Conservation (phyloP, 2,329 filamentous ascomycete genomes). For the Ustilaginoidea virens region DNA sequence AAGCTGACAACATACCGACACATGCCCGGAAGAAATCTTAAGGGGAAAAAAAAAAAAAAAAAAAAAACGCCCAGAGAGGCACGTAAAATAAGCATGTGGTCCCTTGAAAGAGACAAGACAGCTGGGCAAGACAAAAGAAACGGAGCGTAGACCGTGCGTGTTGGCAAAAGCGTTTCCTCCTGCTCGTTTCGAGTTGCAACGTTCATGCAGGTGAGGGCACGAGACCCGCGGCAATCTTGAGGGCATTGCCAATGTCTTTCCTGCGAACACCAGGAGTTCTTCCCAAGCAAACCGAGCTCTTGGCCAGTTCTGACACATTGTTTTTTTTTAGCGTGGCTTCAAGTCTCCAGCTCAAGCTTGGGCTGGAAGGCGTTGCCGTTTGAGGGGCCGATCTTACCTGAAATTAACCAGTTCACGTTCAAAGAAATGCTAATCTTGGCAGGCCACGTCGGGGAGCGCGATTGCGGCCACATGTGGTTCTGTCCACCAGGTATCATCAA, state of each 20-base stretch:
- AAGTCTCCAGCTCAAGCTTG: not conserved
- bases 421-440: constrained; percentile 18
- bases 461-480: constrained; percentile 5
- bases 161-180: too few species aligned
- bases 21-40: too few species aligned
- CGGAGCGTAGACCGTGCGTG: too few species aligned
- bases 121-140: too few species aligned
- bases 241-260: constrained; percentile 19
- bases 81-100: too few species aligned
- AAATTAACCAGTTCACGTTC: constrained; percentile 17
- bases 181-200: too few species aligned
- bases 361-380: too few species aligned
- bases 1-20: too few species aligned
- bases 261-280: constrained; percentile 22
- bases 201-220: too few species aligned
- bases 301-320: constrained; percentile 17
- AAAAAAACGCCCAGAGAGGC: too few species aligned
- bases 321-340: not conserved
- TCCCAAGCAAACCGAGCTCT: constrained; percentile 22
- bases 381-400: constrained; percentile 20
- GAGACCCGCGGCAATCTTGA: constrained; percentile 13
- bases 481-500: constrained; percentile 4
- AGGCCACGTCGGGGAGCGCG: constrained; percentile 9
- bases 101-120: too few species aligned
- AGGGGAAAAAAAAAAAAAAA: too few species aligned